These are phyloP conservation scores for Leptographium lundbergii DNA, from an alignment of 2,329 filamentous ascomycete genomes.

Conservation along the genomic window DNA sequence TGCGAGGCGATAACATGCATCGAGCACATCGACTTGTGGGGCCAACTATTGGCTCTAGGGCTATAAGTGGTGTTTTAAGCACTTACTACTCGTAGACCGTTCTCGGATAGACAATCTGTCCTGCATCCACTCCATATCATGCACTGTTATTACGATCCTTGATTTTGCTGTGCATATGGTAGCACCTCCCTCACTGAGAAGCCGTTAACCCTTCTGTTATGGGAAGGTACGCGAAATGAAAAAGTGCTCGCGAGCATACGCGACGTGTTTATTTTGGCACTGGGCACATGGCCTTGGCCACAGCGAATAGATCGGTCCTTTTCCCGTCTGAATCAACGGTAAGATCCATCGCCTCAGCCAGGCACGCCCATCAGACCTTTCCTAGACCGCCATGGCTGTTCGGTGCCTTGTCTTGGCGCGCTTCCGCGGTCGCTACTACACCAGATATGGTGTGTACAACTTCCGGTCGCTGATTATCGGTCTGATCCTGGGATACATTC, in stretches of 20 bases:
- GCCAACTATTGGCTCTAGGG: background rate
- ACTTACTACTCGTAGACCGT: background rate
- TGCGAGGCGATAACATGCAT: background rate
- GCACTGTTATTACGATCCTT: background rate
- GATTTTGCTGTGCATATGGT: background rate
- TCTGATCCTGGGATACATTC: no score
- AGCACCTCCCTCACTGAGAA: background rate
- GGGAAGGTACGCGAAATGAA: background rate
- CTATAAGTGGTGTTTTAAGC: background rate
- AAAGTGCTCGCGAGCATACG: background rate
- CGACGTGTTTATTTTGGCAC: background rate
- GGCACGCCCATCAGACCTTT: no score
- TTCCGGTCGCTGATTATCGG: no score
- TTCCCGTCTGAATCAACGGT: no score
- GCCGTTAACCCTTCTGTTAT: background rate
- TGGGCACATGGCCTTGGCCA: background rate
- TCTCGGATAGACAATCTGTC: background rate
- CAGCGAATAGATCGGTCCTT: no score
- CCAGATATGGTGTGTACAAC: no score
- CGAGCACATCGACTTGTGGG: background rate
- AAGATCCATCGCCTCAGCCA: no score
- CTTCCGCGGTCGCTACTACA: no score
- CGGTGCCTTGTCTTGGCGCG: no score
- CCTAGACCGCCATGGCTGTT: background rate
- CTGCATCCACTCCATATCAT: background rate